Percentiles rank a stretch among this genome's conserved stretches.
Conservation (phyloP, 2,329 filamentous ascomycete genomes). For the Ophiosphaerella narmari region DNA sequence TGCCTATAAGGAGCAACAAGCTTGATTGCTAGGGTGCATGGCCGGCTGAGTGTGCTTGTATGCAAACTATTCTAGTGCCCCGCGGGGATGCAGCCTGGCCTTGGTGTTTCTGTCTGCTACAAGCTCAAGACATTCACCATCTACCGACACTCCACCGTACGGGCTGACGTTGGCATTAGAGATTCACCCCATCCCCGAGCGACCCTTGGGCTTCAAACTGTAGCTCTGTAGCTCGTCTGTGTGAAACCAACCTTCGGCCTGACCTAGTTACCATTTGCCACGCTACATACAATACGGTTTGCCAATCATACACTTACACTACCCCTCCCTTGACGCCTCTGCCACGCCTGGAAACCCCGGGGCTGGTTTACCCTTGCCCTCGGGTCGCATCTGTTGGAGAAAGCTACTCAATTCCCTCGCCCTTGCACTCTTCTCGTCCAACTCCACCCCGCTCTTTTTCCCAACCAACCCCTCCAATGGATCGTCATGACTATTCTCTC, state of each 20-base stretch:
- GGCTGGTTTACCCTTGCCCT: constrained; percentile 1
- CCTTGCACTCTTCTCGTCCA: constrained; percentile 27
- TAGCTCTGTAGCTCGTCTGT: too few species aligned
- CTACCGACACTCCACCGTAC: too few species aligned
- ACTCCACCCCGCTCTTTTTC: constrained; percentile 19
- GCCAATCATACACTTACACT: constrained; percentile 2
- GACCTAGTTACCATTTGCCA: neutral
- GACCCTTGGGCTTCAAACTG: too few species aligned
- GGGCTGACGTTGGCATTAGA: too few species aligned
- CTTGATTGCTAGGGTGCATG: neutral
- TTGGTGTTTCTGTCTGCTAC: too few species aligned
- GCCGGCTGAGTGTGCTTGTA: neutral
- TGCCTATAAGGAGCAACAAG: neutral
- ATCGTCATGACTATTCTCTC: constrained; percentile 11
- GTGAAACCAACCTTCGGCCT: too few species aligned
- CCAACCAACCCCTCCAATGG: constrained; percentile 10
- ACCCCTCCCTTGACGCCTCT: constrained; percentile 7
- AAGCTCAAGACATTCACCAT: too few species aligned
- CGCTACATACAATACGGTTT: constrained; percentile 6
- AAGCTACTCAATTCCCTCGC: constrained; percentile 19
- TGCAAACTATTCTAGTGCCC: too few species aligned
- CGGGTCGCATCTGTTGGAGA: constrained; percentile 8
- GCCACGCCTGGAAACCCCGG: constrained; percentile 5
- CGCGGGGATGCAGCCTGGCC: too few species aligned
- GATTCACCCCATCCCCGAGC: too few species aligned